phyloP scores from a whole-genome alignment of 306 rosid species.

The Erythrophleum fordii region DNA sequence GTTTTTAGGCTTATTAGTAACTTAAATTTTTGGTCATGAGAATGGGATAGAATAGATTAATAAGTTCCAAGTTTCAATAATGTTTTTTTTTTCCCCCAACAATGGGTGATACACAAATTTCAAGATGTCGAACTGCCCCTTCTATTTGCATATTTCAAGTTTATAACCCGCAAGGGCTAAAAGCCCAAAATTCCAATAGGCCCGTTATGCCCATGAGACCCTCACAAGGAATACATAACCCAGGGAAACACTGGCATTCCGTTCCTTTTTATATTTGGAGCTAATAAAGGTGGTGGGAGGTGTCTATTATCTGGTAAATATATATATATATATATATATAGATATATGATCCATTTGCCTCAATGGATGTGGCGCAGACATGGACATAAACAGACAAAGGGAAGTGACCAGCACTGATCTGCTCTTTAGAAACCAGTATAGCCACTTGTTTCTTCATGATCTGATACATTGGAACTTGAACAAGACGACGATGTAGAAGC shows the following conservation, averaged over 20 bases:
- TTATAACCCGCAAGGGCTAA: not conserved
- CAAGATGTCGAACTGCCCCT: not conserved
- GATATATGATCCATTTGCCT: too few species aligned
- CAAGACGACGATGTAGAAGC: conserved; percentile 56
- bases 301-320: too few species aligned
- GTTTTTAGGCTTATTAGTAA: too few species aligned
- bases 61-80: too few species aligned
- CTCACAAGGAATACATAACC: too few species aligned
- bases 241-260: not conserved
- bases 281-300: not conserved
- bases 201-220: not conserved
- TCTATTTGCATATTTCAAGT: not conserved
- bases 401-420: not conserved
- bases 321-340: too few species aligned
- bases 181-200: not conserved
- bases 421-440: conserved; percentile 20
- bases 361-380: not conserved
- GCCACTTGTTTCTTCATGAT: conserved; percentile 48
- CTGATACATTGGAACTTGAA: conserved; percentile 46
- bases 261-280: not conserved
- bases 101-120: too few species aligned
- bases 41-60: too few species aligned
- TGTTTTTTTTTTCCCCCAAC: too few species aligned
- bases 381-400: not conserved
- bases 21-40: too few species aligned